Percentiles rank a stretch among this genome's conserved stretches.
Conservation (phyloP, 495 filamentous ascomycete species). For the Aspergillus coremiiformis region DNA sequence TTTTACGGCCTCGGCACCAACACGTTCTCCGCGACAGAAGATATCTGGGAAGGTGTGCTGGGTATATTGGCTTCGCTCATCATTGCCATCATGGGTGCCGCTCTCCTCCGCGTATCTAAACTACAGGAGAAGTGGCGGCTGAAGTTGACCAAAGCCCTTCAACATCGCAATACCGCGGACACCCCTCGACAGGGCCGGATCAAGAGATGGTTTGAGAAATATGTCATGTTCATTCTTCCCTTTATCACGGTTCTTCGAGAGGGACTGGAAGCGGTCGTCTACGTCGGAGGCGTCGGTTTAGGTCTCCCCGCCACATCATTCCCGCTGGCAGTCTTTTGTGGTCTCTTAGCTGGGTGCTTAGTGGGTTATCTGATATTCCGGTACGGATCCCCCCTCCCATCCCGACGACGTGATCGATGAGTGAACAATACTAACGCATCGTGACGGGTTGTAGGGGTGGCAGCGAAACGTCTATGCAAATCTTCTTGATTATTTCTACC, state of each 20-base stretch:
- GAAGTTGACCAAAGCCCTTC: constrained; percentile 62
- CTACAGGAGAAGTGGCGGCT: constrained; percentile 78
- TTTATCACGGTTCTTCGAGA: constrained; percentile 81
- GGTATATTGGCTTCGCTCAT: constrained; percentile 63
- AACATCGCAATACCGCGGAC: constrained; percentile 39
- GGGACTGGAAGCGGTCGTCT: constrained; percentile 74
- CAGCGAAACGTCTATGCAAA: constrained; percentile 57
- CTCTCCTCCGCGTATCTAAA: constrained; percentile 71
- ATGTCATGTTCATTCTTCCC: constrained; percentile 73
- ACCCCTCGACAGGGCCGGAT: constrained; percentile 29
- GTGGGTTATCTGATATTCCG: constrained; percentile 66
- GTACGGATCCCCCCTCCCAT: too few relatives aligned
- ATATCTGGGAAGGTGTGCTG: constrained; percentile 74
- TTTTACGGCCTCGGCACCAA: constrained; percentile 68
- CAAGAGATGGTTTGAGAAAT: constrained; percentile 63
- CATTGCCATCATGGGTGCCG: constrained; percentile 70
- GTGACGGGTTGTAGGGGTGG: too few relatives aligned
- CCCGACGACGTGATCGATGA: too few relatives aligned
- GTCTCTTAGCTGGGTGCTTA: constrained; percentile 51
- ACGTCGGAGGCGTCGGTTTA: constrained; percentile 72
- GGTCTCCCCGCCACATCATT: constrained; percentile 63
- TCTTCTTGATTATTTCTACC: constrained; percentile 74
- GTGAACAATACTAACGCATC: too few relatives aligned
- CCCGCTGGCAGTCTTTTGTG: constrained; percentile 63
- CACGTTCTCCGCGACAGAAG: constrained; percentile 56